Evolutionary conservation across 1,284 basidiomycete species (phyloP).

Genomic region (Schizophyllum commune): DNA sequence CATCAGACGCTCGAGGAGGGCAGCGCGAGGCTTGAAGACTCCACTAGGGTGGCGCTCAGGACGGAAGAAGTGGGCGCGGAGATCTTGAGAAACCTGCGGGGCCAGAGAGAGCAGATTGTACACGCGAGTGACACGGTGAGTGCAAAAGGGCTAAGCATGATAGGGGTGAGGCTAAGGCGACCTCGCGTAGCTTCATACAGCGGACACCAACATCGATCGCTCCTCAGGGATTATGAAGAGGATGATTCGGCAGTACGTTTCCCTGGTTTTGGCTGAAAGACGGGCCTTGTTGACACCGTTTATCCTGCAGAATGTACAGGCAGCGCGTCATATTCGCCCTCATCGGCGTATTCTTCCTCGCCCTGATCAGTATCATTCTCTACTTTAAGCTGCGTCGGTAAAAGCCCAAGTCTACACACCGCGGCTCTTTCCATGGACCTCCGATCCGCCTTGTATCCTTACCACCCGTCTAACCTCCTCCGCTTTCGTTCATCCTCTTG

Average conservation of each 20-base stretch:
- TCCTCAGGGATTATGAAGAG: conserved; percentile 36
- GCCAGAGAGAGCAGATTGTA: conserved; percentile 91
- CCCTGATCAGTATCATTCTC: conserved; percentile 31
- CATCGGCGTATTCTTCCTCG: conserved; percentile 31
- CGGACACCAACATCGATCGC: conserved; percentile 34
- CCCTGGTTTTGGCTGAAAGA: not conserved
- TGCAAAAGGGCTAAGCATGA: conserved; percentile 4
- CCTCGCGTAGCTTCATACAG: conserved; percentile 26
- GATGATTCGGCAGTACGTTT: conserved; percentile 37
- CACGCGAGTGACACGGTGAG: conserved; percentile 80
- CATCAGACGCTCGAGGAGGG: conserved; percentile 66
- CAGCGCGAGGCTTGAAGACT: conserved; percentile 67
- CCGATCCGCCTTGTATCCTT: not conserved
- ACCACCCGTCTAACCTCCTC: not conserved
- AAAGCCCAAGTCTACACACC: not conserved
- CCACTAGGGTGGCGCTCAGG: conserved; percentile 85
- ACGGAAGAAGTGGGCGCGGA: conserved; percentile 91
- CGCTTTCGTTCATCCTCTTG: not conserved
- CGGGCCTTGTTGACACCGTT: not conserved
- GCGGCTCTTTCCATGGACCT: not conserved
- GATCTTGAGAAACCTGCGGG: conserved; percentile 75
- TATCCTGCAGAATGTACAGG: conserved; percentile 30
- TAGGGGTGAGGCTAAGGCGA: not conserved
- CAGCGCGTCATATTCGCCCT: conserved; percentile 30
- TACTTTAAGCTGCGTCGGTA: conserved; percentile 33